A percentile compares a stretch with the other conserved stretches of the same genome.
phyloP scores from a whole-genome alignment of 441 rosid species.

The Eutrema salsugineum region DNA sequence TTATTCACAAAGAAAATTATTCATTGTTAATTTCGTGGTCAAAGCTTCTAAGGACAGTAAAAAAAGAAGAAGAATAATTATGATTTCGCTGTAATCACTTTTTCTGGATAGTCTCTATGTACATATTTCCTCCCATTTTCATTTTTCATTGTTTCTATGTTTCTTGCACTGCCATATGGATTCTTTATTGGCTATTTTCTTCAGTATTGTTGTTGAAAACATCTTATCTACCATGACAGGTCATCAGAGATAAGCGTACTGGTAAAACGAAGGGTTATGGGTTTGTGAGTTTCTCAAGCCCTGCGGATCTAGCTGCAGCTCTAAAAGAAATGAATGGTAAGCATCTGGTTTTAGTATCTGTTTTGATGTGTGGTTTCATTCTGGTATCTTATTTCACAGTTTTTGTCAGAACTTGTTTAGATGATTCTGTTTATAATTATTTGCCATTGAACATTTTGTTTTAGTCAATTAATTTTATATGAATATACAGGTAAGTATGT shows the following conservation, averaged over 20 bases:
- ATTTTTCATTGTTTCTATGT: too few relatives aligned
- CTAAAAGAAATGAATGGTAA: conserved; percentile 95
- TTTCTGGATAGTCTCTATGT: too few relatives aligned
- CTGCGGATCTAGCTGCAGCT: conserved; percentile 84
- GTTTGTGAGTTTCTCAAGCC: conserved; percentile 87
- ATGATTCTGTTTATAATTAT: neutral
- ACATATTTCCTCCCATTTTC: too few relatives aligned
- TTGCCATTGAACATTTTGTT: neutral
- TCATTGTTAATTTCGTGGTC: neutral
- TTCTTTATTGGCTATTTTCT: too few relatives aligned
- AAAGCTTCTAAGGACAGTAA: neutral
- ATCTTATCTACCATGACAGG: conserved; percentile 40
- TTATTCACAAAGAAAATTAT: neutral
- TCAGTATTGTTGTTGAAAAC: too few relatives aligned
- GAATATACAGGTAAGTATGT: conserved; percentile 76
- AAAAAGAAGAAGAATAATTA: too few relatives aligned
- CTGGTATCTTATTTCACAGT: neutral
- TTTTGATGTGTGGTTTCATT: conserved; percentile 1
- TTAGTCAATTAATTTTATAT: neutral
- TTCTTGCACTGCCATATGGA: too few relatives aligned
- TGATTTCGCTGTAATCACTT: too few relatives aligned
- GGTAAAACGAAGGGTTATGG: conserved; percentile 98
- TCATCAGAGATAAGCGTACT: conserved; percentile 91
- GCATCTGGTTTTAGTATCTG: neutral
- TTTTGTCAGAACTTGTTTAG: neutral